A percentile compares a stretch with the other conserved stretches of the same genome.
These are phyloP conservation scores for Colletotrichum magnum DNA, from an alignment of 2,329 filamentous ascomycete species.

Conservation along the genomic window DNA sequence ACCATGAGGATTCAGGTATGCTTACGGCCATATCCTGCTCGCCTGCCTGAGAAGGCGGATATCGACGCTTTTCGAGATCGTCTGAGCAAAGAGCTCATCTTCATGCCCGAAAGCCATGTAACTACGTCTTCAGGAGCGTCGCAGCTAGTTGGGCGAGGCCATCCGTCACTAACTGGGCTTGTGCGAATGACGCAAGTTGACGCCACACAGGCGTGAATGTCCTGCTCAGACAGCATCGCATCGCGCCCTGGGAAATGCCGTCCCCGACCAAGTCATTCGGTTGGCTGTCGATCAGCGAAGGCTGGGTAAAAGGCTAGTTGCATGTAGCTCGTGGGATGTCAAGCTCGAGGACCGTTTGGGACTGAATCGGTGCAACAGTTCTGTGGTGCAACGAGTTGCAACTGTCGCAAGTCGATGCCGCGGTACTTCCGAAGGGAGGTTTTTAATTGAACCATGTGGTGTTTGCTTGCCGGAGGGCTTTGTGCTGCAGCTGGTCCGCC, in stretches of 20 bases:
- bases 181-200: background rate
- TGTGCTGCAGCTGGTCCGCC: constrained; percentile 19
- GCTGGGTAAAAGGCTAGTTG: background rate
- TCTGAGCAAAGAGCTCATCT: background rate
- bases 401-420: constrained; percentile 11
- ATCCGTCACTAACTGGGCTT: background rate
- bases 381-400: background rate
- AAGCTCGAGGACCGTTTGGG: constrained; percentile 14
- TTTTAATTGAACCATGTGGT: constrained; percentile 29
- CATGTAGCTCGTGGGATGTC: constrained; percentile 1
- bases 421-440: background rate
- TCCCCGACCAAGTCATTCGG: background rate
- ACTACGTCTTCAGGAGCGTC: background rate
- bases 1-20: too few relatives aligned
- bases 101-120: background rate
- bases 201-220: too few relatives aligned
- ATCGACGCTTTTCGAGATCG: background rate
- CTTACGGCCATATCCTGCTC: background rate
- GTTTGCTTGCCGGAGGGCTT: constrained; percentile 28
- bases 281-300: background rate
- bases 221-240: too few relatives aligned
- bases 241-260: too few relatives aligned
- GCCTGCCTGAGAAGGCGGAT: background rate
- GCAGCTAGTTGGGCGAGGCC: background rate
- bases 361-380: constrained; percentile 21